Conservation (phyloP, 2,329 filamentous ascomycete genomes). For the Epichloe amarillans region DNA sequence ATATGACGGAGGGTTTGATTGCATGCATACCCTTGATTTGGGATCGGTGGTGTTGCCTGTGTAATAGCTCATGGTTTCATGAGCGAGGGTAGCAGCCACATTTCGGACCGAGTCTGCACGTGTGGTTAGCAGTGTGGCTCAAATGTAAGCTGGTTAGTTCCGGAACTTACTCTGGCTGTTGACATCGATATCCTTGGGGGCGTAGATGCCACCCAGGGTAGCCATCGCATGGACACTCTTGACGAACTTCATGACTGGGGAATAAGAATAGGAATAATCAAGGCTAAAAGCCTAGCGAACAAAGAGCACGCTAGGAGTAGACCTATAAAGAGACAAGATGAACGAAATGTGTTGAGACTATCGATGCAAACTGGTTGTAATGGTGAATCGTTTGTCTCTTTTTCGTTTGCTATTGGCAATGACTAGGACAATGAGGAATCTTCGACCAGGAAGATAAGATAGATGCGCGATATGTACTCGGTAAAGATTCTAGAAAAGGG, state of each 20-base stretch:
- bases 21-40: slow-evolving; percentile 26
- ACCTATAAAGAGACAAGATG: background rate
- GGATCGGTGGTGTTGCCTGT: slow-evolving; percentile 42
- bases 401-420: no score
- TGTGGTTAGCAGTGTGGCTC: background rate
- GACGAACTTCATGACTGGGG: slow-evolving; percentile 13
- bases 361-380: no score
- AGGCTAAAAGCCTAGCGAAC: background rate
- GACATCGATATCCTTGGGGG: slow-evolving; percentile 28
- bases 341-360: background rate
- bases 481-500: background rate
- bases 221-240: slow-evolving; percentile 13
- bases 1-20: background rate
- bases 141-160: background rate
- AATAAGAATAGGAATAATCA: no score
- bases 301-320: background rate
- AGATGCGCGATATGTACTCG: no score
- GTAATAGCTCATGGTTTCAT: slow-evolving; percentile 51
- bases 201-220: slow-evolving; percentile 14
- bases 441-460: no score
- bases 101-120: slow-evolving; percentile 45
- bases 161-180: slow-evolving; percentile 18
- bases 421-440: no score
- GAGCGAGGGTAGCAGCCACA: slow-evolving; percentile 46
- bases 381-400: no score